Evolutionary conservation across 148 eudicot species (phyloP), one percentile per base, ranked within the genome.

Genomic region (Fagopyrum tataricum): DNA sequence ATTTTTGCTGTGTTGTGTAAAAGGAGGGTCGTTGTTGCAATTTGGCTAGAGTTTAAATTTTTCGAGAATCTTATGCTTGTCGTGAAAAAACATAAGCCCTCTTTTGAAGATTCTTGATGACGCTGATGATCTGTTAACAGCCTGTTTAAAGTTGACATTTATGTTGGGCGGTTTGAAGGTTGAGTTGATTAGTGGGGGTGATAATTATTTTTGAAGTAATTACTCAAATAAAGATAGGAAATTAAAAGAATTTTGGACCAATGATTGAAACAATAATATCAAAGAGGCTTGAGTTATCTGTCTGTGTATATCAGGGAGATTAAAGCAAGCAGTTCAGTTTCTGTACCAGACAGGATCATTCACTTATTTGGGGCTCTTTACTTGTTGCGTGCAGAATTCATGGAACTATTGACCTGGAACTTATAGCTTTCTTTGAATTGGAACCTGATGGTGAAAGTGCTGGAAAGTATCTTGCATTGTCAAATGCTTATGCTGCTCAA

Each of bases 301-400:
- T 31, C 2, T 31, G 37, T 31, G 37, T n/a, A n/a, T n/a, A n/a
- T n/a, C 97, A 41, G 97, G 96, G 67, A 92, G 82, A 75, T 82
- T 92, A 82, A 75, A 81, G 37, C 96, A 92, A 81, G 93, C 97
- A 76, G 85, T 84, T 72, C 78, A 79, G 7, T 87, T 92, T 73
- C 78, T 87, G 72, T 90, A 71, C 88, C 96, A 6, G 85, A 73
- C 70, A 82, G 76, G 86, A 86, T 8, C 82, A 86, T 79, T 76
- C 96, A 11, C 88, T 84, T 26, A 77, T 90, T 41, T 92, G 97
- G 97, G 97, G 93, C 52, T 80, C 97, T 78, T 79, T 92, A 76
- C 88, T 92, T 72, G 93, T 85, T 56, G 91, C 96, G 21, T 88
- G 90, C 82, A 86, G 80, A 73, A 73, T 85, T 72, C 93, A 90